A percentile compares a stretch with the other conserved stretches of the same genome.
These are phyloP conservation scores for Ceratobasidium sp. DNA, from an alignment of 1,284 basidiomycete genomes.

Conservation along the genomic window DNA sequence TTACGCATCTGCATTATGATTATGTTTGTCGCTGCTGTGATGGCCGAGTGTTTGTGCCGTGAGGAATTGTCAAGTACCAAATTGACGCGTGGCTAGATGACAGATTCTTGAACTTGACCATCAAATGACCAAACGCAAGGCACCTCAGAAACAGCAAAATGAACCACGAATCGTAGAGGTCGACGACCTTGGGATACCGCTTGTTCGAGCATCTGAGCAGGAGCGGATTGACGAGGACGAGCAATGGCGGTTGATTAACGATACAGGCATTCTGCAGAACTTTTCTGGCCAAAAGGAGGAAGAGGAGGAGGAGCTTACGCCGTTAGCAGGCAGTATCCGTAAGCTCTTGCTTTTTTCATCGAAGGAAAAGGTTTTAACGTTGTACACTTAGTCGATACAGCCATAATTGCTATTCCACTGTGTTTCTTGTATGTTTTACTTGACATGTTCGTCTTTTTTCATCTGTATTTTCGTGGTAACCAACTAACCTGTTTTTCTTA, in stretches of 20 bases:
- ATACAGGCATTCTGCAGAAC: constrained; percentile 19
- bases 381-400: constrained; percentile 15
- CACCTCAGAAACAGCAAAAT: constrained; percentile 1
- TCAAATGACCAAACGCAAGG: constrained; percentile 30
- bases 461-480: not conserved
- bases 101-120: constrained; percentile 6
- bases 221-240: constrained; percentile 20
- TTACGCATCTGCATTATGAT: constrained; percentile 24
- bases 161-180: constrained; percentile 24
- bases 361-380: not conserved
- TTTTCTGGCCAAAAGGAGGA: not conserved
- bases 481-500: not conserved
- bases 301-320: not conserved
- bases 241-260: constrained; percentile 33
- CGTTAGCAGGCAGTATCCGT: constrained; percentile 25
- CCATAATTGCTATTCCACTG: constrained; percentile 29
- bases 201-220: not conserved
- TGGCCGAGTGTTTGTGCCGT: not conserved
- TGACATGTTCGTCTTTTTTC: constrained; percentile 9
- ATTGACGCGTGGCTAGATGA: constrained; percentile 4
- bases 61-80: constrained; percentile 34
- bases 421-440: constrained; percentile 22
- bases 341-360: not conserved
- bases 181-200: constrained; percentile 36
- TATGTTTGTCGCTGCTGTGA: constrained; percentile 26